A percentile compares a stretch with the other conserved stretches of the same genome.
Evolutionary conservation across 2,329 filamentous ascomycete genomes (phyloP).

Genomic region (Chaetomiaceae sp.): DNA sequence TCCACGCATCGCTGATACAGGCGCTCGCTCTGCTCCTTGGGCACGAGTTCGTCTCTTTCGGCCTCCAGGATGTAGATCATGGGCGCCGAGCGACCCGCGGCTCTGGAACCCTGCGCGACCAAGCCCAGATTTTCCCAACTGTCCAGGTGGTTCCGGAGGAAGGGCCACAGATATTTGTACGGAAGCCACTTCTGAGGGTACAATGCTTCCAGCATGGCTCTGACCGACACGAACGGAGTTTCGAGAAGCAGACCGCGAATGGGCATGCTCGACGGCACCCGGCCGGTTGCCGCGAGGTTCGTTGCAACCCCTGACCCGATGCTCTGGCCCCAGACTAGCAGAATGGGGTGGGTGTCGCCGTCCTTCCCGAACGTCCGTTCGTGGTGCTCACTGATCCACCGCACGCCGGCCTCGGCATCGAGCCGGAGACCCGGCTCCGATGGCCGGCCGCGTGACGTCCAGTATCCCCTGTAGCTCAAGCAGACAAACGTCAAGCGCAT

Average conservation of each 20-base stretch:
- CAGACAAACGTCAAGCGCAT: slow-evolving; percentile 44
- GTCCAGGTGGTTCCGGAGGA: slow-evolving; percentile 60
- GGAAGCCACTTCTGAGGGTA: slow-evolving; percentile 78
- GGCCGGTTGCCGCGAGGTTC: slow-evolving; percentile 44
- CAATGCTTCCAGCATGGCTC: slow-evolving; percentile 62
- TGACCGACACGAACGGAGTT: slow-evolving; percentile 67
- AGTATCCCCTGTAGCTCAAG: slow-evolving; percentile 65
- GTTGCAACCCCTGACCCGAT: slow-evolving; percentile 68
- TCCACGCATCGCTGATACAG: slow-evolving; percentile 43
- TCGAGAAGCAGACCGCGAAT: slow-evolving; percentile 58
- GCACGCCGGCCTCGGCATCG: slow-evolving; percentile 59
- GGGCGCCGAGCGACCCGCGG: slow-evolving; percentile 26
- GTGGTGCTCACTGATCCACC: slow-evolving; percentile 51
- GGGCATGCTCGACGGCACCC: slow-evolving; percentile 33
- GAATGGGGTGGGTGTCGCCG: slow-evolving; percentile 31
- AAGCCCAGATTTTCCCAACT: slow-evolving; percentile 44
- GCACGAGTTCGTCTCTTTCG: slow-evolving; percentile 54
- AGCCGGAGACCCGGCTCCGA: slow-evolving; percentile 63
- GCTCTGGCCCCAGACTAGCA: slow-evolving; percentile 72
- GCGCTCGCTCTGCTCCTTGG: slow-evolving; percentile 41
- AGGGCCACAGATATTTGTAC: slow-evolving; percentile 68
- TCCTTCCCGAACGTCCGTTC: slow-evolving; percentile 21
- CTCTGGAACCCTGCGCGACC: slow-evolving; percentile 32
- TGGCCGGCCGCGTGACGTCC: slow-evolving; percentile 67
- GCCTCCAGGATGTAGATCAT: slow-evolving; percentile 48